These are phyloP conservation scores for Cyclanthera cordifolia DNA, from an alignment of 306 rosid genomes.

Conservation along the genomic window DNA sequence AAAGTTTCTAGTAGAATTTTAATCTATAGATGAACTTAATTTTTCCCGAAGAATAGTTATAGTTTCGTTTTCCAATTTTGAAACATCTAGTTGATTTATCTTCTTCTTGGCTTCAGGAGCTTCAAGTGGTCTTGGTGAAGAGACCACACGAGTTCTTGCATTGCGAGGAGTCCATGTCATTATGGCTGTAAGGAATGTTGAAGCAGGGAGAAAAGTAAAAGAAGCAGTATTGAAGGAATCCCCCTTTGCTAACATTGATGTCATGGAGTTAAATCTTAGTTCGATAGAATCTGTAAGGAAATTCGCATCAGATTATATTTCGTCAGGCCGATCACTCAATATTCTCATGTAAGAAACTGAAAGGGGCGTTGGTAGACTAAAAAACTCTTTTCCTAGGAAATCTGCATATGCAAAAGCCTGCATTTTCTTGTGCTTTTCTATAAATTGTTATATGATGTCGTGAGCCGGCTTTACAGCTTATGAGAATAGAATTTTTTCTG, in stretches of 20 bases:
- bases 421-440: neutral
- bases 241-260: slow-evolving; percentile 45
- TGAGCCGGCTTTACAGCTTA: neutral
- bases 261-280: slow-evolving; percentile 60
- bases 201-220: slow-evolving; percentile 35
- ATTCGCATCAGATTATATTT: slow-evolving; percentile 42
- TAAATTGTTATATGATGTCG: neutral
- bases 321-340: slow-evolving; percentile 41
- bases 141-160: slow-evolving; percentile 48
- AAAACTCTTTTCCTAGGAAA: neutral
- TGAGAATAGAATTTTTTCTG: neutral
- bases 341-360: slow-evolving; percentile 40
- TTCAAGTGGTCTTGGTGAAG: slow-evolving; percentile 60
- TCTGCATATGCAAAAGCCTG: neutral
- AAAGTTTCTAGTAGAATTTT: neutral
- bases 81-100: neutral
- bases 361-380: neutral
- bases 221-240: slow-evolving; percentile 34
- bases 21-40: neutral
- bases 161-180: slow-evolving; percentile 60
- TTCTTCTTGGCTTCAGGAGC: slow-evolving; percentile 44
- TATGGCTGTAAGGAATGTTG: slow-evolving; percentile 67
- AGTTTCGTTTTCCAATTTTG: neutral
- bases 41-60: neutral
- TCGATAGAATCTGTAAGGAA: slow-evolving; percentile 58